These are phyloP conservation scores for Cinchona pubescens DNA, from an alignment of 257 asterid genomes.

Conservation along the genomic window DNA sequence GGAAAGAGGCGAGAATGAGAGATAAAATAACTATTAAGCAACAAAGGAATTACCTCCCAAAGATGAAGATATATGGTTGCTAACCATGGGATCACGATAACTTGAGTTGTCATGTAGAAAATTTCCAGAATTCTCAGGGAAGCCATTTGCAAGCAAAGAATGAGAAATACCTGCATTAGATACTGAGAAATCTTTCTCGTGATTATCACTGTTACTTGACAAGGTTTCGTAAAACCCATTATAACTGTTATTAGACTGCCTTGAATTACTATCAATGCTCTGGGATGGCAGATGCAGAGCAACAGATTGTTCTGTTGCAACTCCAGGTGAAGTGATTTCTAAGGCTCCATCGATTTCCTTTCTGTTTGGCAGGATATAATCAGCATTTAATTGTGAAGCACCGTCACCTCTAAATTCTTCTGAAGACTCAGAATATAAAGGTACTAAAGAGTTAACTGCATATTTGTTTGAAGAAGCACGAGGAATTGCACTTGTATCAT, in stretches of 20 bases:
- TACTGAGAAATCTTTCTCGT: constrained; percentile 35
- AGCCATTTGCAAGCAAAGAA: constrained; percentile 33
- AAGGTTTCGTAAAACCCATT: constrained; percentile 29
- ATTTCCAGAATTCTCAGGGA: constrained; percentile 36
- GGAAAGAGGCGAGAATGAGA: constrained; percentile 1
- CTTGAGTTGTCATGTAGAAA: constrained; percentile 35
- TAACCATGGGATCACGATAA: constrained; percentile 34
- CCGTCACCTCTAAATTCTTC: constrained; percentile 38
- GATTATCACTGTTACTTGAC: constrained; percentile 30
- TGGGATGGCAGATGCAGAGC: constrained; percentile 30
- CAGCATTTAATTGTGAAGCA: constrained; percentile 29
- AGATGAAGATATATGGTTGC: constrained; percentile 36
- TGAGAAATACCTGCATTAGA: constrained; percentile 37
- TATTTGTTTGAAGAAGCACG: constrained; percentile 28
- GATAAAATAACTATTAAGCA: constrained; percentile 9
- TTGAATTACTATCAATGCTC: constrained; percentile 30
- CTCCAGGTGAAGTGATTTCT: constrained; percentile 31
- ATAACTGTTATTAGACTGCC: constrained; percentile 35
- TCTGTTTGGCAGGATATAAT: constrained; percentile 29
- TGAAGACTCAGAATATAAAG: constrained; percentile 24
- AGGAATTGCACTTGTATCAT: constrained; percentile 27
- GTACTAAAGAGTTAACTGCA: constrained; percentile 23
- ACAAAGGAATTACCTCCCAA: constrained; percentile 46
- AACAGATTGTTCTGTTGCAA: constrained; percentile 26
- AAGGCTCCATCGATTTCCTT: constrained; percentile 43